Base-by-base conservation (phyloP, 108 stramenopile genomes). In the Stephanodiscus minutulus region DNA sequence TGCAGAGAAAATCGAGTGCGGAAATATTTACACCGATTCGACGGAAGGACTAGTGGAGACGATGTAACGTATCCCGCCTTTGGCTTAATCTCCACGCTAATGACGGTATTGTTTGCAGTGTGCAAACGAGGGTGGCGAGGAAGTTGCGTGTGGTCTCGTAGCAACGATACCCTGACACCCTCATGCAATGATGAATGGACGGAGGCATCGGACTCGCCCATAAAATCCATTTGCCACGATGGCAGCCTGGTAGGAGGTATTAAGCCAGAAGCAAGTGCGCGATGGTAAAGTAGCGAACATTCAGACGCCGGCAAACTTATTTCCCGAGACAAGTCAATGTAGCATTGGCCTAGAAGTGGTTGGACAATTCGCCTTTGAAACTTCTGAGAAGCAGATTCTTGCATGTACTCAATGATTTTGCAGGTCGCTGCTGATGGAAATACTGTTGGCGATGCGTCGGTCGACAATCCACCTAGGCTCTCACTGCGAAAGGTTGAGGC, bases 11-110 rank as follows among this genome's bases (percentile, higher is more conserved):
- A 91, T 52, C 88, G 77, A 7, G 84, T 65, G 12, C 36, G 35
- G 8, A 60, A 53, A 53, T 85, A 87, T 76, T 91, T 91, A 63
- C 78, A 73, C 21, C 85, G 73, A 77, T 84, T 56, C 20, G 61
- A 27, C 11, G 82, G 87, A 61, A 76, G 70, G 17, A 91, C 83
- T 28, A 91, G 70, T 53, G 91, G 91, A 53, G 91, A 89, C 39
- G 64, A 72, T 22, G 88, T 35, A 12, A 86, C 49, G 53, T 87
- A 91, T 28, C 91, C 91, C 29, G 91, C 91, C 61, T 91, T 91
- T 21, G 91, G 91, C 75, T 91, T 91, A 35, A 91, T 72, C 66
- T 91, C 91, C 7, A 89, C 74, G 18, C 63, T 63, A 22, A 72
- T 2, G 24, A 63, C 48, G 27, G 27, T 20, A 27, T 25, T 31